Percentiles rank a stretch among this genome's conserved stretches.
phyloP scores from a whole-genome alignment of 2,329 filamentous ascomycete species.

The Aureobasidium vineae region DNA sequence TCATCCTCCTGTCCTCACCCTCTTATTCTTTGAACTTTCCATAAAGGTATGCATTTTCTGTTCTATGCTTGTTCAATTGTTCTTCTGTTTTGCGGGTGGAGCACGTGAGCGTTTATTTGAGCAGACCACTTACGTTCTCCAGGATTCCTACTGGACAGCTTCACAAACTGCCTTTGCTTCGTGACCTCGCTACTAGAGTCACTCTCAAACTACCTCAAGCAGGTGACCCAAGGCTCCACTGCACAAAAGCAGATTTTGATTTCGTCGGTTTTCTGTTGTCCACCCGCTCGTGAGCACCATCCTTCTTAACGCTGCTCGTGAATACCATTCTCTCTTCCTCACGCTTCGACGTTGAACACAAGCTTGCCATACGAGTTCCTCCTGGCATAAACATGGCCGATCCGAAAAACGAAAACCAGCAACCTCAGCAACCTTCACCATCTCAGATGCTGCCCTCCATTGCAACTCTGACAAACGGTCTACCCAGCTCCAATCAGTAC shows the following conservation, averaged over 20 bases:
- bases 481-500: conserved; percentile 36
- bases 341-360: conserved; percentile 22
- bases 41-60: conserved; percentile 22
- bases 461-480: conserved; percentile 39
- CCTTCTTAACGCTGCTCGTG: conserved; percentile 19
- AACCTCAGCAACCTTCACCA: conserved; percentile 28
- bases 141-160: conserved; percentile 24
- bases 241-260: conserved; percentile 14
- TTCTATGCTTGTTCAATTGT: not conserved
- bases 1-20: conserved; percentile 7
- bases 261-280: not conserved
- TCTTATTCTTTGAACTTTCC: not conserved
- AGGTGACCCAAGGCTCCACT: conserved; percentile 21
- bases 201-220: conserved; percentile 19
- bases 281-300: conserved; percentile 15
- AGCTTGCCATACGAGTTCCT: conserved; percentile 7
- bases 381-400: conserved; percentile 26
- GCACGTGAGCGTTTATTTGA: conserved; percentile 22
- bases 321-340: conserved; percentile 16
- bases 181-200: conserved; percentile 22
- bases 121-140: conserved; percentile 20
- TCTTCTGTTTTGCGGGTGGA: not conserved
- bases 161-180: conserved; percentile 19
- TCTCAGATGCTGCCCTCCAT: conserved; percentile 38
- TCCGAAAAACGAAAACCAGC: conserved; percentile 20